Evolutionary conservation across 768 basidiomycete species (phyloP).

Genomic region (Cystofilobasidium ferigula): DNA sequence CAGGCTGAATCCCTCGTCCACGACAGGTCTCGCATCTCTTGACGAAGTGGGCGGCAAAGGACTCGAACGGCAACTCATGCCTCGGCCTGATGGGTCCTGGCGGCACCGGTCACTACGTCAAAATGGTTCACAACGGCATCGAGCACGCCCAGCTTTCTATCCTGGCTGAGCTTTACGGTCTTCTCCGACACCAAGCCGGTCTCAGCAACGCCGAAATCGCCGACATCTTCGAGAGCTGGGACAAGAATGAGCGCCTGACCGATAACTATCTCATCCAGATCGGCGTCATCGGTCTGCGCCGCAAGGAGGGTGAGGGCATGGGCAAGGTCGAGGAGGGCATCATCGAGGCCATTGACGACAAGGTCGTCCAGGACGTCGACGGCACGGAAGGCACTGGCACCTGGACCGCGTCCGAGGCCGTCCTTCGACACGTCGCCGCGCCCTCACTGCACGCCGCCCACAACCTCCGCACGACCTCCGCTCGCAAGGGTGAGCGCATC

Average conservation of each 20-base stretch:
- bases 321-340: slow-evolving; percentile 30
- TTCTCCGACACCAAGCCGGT: slow-evolving; percentile 32
- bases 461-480: slow-evolving; percentile 36
- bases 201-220: slow-evolving; percentile 34
- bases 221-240: slow-evolving; percentile 35
- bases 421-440: slow-evolving; percentile 35
- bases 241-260: slow-evolving; percentile 30
- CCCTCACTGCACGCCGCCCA: slow-evolving; percentile 37
- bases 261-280: slow-evolving; percentile 37
- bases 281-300: slow-evolving; percentile 33
- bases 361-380: slow-evolving; percentile 38
- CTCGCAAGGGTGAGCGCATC: slow-evolving; percentile 33
- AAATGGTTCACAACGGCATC: slow-evolving; percentile 38
- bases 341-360: slow-evolving; percentile 38
- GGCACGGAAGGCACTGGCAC: slow-evolving; percentile 34
- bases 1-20: background rate
- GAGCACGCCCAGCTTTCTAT: slow-evolving; percentile 30
- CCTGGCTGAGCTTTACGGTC: slow-evolving; percentile 33
- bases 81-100: slow-evolving; percentile 35
- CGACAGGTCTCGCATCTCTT: slow-evolving; percentile 31
- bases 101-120: slow-evolving; percentile 36
- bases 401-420: slow-evolving; percentile 34
- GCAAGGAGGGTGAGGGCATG: slow-evolving; percentile 32
- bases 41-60: slow-evolving; percentile 37
- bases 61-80: slow-evolving; percentile 34